Base-by-base conservation (phyloP, 768 basidiomycete species). In the Auriscalpium microsporum region DNA sequence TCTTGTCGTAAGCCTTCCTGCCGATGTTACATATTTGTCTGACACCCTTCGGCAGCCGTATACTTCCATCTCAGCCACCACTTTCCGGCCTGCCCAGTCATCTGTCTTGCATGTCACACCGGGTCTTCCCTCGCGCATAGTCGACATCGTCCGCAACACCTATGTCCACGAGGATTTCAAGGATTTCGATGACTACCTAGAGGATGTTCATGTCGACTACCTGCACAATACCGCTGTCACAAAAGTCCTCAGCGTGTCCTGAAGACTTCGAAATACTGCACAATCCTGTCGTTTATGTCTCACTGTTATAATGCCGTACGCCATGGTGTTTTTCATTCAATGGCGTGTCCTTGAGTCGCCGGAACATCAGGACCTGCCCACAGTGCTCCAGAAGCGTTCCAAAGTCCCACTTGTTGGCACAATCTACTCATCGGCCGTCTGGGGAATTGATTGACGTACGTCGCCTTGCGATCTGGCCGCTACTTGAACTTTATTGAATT, bases 121-220 rank as follows among this genome's bases (percentile, higher is more conserved):
- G 0, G 72, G 73, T 36, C 62, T 77, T 4, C 81, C 84, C 0
- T 58, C 64, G 5, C 74, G 72, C 10, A 81, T 84, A 1, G 65
- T 80, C 13, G 61, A 67, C 4, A 70, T 81, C 1, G 80, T 86
- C 14, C 73, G 71, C 40, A 76, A 82, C 45, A 64, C 71, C 44
- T 72, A 71, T n/a, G 67, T 75, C 52, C 82, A 86, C 55, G 69
- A 75, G 55, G 72, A 76, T 48, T 83, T 91, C 55, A 84, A 83
- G 4, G 89, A 91, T 66, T 90, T 90, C 58, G 89, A 91, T 56
- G 89, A 90, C 61, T 86, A 90, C 69, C 67, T 90, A 47, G 89
- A 89, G 68, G 82, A 89, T 67, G 82, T 83, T 48, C 78, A 66
- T 44, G 68, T 73, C 55, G 77, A 78, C 55, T 79, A 78, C 77